Conservation (phyloP, 331 rosid genomes). For the Quercus tomentella region DNA sequence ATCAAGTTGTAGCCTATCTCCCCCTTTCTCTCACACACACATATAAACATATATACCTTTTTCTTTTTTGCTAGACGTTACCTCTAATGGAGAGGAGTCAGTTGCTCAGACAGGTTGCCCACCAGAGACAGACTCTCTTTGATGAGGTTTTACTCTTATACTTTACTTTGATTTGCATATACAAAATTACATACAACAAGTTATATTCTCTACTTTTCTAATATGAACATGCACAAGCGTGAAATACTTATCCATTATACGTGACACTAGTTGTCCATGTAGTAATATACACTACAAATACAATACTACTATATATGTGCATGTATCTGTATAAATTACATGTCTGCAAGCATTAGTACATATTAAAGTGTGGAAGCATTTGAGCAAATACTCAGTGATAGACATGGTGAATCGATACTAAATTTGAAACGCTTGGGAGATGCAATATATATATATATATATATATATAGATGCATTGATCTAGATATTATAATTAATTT, state of each 20-base stretch:
- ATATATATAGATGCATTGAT: neutral
- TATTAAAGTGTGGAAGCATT: too few relatives aligned
- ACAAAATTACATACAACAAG: neutral
- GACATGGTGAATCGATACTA: too few relatives aligned
- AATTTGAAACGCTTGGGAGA: neutral
- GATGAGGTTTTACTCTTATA: slow-evolving; percentile 60
- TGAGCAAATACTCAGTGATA: too few relatives aligned
- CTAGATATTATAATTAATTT: neutral
- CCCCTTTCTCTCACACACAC: neutral
- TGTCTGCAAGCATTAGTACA: too few relatives aligned
- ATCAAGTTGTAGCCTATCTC: slow-evolving; percentile 7
- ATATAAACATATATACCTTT: neutral
- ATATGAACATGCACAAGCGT: neutral
- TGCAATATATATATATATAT: too few relatives aligned
- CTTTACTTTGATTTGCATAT: neutral
- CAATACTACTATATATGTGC: neutral
- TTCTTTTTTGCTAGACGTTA: neutral
- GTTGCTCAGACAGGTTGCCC: slow-evolving; percentile 49
- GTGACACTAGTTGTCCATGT: neutral
- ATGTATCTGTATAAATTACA: too few relatives aligned
- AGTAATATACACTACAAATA: neutral
- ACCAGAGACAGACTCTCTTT: slow-evolving; percentile 78
- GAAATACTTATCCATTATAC: neutral
- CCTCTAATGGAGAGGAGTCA: slow-evolving; percentile 58
- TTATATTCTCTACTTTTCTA: neutral